A percentile compares a stretch with the other conserved stretches of the same genome.
phyloP scores from a whole-genome alignment of 345 rosid species.

The Ailanthus altissimus region DNA sequence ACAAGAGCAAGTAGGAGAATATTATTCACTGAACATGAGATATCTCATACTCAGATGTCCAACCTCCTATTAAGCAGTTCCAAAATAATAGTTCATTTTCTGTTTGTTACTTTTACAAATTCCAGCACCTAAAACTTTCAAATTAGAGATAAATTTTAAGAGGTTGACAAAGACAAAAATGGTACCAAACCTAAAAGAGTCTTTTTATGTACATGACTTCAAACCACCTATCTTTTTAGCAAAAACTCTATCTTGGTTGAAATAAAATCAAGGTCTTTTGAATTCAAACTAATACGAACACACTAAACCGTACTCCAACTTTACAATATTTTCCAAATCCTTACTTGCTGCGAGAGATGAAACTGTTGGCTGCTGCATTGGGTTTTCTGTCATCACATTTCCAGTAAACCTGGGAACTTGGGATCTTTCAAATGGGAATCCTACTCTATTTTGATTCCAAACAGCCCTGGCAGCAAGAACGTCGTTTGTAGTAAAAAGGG shows the following conservation, averaged over 20 bases:
- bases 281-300: neutral
- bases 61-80: neutral
- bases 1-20: conserved; percentile 17
- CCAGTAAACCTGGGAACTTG: conserved; percentile 53
- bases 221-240: conserved; percentile 3
- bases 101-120: neutral
- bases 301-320: conserved; percentile 1
- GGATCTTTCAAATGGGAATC: conserved; percentile 46
- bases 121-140: neutral
- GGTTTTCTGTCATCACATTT: conserved; percentile 34
- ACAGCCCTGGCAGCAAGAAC: conserved; percentile 37
- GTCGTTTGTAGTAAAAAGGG: conserved; percentile 38
- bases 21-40: conserved; percentile 9
- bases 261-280: neutral
- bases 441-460: conserved; percentile 51
- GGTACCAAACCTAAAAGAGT: neutral
- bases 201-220: neutral
- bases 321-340: conserved; percentile 12
- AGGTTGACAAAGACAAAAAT: neutral
- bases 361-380: conserved; percentile 38
- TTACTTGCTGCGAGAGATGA: conserved; percentile 45
- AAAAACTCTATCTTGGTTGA: neutral
- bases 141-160: neutral
- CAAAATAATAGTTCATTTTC: neutral
- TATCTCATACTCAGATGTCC: neutral